Evolutionary conservation across 177 flowering plant genomes (phyloP), one percentile per base, ranked within the genome.

Genomic region (Vitis hybrid): DNA sequence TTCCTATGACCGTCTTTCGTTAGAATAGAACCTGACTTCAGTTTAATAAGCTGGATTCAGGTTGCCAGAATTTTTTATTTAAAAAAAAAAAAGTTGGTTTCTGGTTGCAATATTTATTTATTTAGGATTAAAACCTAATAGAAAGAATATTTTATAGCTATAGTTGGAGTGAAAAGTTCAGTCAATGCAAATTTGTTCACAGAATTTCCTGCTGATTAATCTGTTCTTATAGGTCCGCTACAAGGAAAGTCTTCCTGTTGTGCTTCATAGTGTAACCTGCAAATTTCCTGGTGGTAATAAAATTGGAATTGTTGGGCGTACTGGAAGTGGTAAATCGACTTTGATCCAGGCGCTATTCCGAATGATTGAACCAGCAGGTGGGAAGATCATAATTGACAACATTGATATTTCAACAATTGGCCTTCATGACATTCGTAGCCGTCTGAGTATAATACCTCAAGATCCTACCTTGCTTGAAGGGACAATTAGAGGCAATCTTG

Each of bases 241-340:
- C 88, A 90, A 83, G 82, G 97, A 91, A 74, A 90, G 77, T 78
- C 97, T 93, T 78, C 99, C 99, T 5, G 63, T 86, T 76, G 99
- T 95, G 64, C 99, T 93, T 77, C 97, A 86, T 78, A 91, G 86
- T 50, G 76, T 95, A 71, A 75, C 82, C 13, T 91, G 94, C 77
- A 64, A 70, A 45, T 88, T 95, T 84, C 97, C 98, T 69, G 97
- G 98, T 54, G 97, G 93, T 51, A 88, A 86, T 74, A 95, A 91
- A 70, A 89, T 93, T 71, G 99, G 99, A 48, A 87, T 95, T 65
- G 99, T 93, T 70, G 99, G 99, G 7, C 93, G 99, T 63, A 95
- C 99, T 22, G 99, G 99, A 59, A 93, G 98, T 78, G 99, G 99
- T 34, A 95, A 95, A 85, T 93, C 98, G 57, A 93, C 98, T 20